Percentiles rank a stretch among this genome's conserved stretches.
Evolutionary conservation across 306 rosid genomes (phyloP).

Genomic region (Pterocarpus macrocarpus): DNA sequence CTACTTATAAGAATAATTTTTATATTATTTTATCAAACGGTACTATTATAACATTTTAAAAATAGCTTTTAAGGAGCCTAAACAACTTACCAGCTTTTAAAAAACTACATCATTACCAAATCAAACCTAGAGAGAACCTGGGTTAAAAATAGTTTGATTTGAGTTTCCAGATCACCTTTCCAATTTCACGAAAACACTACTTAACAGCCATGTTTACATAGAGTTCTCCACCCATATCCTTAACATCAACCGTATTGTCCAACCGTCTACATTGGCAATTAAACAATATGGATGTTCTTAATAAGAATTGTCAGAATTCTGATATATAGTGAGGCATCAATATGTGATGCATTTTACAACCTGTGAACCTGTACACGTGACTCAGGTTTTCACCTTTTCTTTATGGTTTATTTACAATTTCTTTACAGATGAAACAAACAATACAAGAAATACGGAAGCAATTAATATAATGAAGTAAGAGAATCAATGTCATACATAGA

Average conservation of each 20-base stretch:
- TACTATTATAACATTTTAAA: too few species aligned
- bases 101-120: too few species aligned
- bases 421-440: conserved; percentile 36
- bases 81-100: too few species aligned
- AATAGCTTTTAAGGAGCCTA: too few species aligned
- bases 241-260: neutral
- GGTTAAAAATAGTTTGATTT: too few species aligned
- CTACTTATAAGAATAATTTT: too few species aligned
- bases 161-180: too few species aligned
- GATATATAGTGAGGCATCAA: conserved; percentile 27
- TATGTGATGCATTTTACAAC: conserved; percentile 32
- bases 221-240: neutral
- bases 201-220: neutral
- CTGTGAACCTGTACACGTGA: conserved; percentile 44
- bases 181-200: neutral
- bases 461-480: conserved; percentile 28
- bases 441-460: conserved; percentile 34
- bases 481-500: conserved; percentile 45
- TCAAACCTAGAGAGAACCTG: too few species aligned
- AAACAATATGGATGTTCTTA: neutral
- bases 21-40: too few species aligned
- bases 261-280: neutral
- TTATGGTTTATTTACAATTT: conserved; percentile 40
- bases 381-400: conserved; percentile 47
- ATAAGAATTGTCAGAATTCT: conserved; percentile 20